Evolutionary conservation across 495 filamentous ascomycete species (phyloP), one percentile per base, ranked within the genome.

Genomic region (Talaromyces borbonicus): DNA sequence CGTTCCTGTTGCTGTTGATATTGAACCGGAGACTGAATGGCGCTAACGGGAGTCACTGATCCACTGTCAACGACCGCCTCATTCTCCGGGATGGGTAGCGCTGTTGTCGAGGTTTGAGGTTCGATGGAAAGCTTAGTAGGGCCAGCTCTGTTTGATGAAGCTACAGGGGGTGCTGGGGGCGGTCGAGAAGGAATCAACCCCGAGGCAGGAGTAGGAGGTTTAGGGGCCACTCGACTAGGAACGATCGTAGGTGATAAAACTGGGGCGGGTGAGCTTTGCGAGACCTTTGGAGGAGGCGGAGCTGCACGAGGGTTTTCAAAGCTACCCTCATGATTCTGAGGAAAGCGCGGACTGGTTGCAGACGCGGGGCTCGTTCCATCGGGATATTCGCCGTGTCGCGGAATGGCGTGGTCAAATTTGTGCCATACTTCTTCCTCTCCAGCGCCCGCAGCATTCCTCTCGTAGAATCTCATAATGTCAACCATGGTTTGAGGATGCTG

Each of bases 241-340:
- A 70, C 51, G 46, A 72, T 54, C 8, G 52, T 49, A n/a, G 62
- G 54, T 19, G 62, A 50, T 24, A 37, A 38, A 1, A 42, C 27
- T 5, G 27, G 31, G 12, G 26, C 20, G 53, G 45, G 25, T 49
- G 49, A 38, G 64, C 65, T 47, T 63, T 41, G 38, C 23, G 38
- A 24, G 53, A 60, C 78, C 44, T 79, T 70, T 47, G 92, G 92
- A 42, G 96, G 83, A 2, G 92, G 92, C 48, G 92, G 92, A 12
- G 92, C 86, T 7, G 90, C 84, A 47, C 92, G 79, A 33, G 92
- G 92, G 52, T 97, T 97, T 65, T 98, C 92, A 60, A 98, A 98
- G 69, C 89, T 97, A 45, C 82, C 81, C 67, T 90, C 84, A 62
- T 88, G 81, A 62, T 88, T 90, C 49, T 83, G 78, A 16, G 93